phyloP scores from a whole-genome alignment of 495 filamentous ascomycete species.

The Mytilinidion resinicola region DNA sequence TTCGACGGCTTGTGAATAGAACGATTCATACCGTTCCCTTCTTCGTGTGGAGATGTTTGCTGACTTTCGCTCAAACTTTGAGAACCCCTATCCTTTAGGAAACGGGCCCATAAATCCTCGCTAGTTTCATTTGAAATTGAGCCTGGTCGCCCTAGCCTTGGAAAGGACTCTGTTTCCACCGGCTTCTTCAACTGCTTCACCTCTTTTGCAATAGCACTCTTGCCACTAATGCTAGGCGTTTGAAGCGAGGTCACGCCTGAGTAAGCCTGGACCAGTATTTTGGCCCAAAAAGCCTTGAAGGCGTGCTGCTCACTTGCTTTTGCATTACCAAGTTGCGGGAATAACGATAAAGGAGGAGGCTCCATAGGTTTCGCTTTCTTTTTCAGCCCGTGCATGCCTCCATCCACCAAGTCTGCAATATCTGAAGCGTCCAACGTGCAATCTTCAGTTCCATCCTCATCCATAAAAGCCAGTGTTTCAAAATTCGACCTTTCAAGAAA shows the following conservation, averaged over 20 bases:
- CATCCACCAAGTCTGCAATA: background rate
- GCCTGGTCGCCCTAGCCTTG: background rate
- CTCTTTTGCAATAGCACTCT: background rate
- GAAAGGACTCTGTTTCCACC: background rate
- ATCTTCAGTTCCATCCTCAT: background rate
- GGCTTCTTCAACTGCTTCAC: background rate
- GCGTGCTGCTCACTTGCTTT: background rate
- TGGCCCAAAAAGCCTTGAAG: background rate
- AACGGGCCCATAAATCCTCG: conserved; percentile 2
- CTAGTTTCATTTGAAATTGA: background rate
- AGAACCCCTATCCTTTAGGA: background rate
- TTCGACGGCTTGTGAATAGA: background rate
- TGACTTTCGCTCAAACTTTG: background rate
- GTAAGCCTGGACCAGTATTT: background rate
- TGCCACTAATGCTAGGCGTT: background rate
- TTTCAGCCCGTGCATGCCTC: background rate
- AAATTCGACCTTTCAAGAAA: background rate
- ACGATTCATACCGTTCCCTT: background rate
- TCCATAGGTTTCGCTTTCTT: background rate
- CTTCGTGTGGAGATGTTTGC: background rate
- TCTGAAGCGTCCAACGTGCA: background rate
- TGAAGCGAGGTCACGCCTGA: background rate
- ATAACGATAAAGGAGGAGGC: conserved; percentile 7
- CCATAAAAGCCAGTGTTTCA: background rate
- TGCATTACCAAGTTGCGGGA: conserved; percentile 3